Evolutionary conservation across 306 rosid genomes (phyloP).

Genomic region (Dryas drummondii): DNA sequence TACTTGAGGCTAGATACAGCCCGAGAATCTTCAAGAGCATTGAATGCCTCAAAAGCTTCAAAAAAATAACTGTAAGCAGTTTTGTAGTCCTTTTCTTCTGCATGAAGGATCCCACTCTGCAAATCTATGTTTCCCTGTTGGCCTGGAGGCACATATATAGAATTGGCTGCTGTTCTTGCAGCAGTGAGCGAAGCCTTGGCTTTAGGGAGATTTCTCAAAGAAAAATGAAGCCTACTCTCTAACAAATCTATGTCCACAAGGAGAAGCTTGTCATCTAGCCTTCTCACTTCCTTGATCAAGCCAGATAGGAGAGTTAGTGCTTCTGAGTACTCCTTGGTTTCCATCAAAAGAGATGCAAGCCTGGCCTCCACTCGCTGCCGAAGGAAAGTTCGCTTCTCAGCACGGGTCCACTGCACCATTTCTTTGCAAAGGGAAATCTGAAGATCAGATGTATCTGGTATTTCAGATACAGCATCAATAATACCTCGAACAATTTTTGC

Average conservation of each 20-base stretch:
- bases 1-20: constrained; percentile 94
- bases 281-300: constrained; percentile 91
- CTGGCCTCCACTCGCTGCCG: constrained; percentile 94
- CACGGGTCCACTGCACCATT: constrained; percentile 93
- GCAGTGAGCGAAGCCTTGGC: constrained; percentile 96
- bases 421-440: constrained; percentile 87
- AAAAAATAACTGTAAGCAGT: constrained; percentile 89
- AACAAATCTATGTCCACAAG: constrained; percentile 93
- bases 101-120: constrained; percentile 96
- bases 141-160: constrained; percentile 95
- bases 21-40: constrained; percentile 86
- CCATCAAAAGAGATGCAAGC: constrained; percentile 94
- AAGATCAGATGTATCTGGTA: constrained; percentile 83
- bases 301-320: constrained; percentile 76
- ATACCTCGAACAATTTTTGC: constrained; percentile 90
- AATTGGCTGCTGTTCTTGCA: constrained; percentile 96
- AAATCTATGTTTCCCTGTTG: constrained; percentile 92
- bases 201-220: constrained; percentile 91
- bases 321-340: constrained; percentile 83
- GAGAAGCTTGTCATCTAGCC: constrained; percentile 93
- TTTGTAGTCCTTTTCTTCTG: constrained; percentile 92
- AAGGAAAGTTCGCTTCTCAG: constrained; percentile 85
- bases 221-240: constrained; percentile 92
- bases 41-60: constrained; percentile 94
- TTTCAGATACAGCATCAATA: constrained; percentile 82